Evolutionary conservation across 2,329 filamentous ascomycete genomes (phyloP).

Genomic region (Thielaviopsis punctulata): DNA sequence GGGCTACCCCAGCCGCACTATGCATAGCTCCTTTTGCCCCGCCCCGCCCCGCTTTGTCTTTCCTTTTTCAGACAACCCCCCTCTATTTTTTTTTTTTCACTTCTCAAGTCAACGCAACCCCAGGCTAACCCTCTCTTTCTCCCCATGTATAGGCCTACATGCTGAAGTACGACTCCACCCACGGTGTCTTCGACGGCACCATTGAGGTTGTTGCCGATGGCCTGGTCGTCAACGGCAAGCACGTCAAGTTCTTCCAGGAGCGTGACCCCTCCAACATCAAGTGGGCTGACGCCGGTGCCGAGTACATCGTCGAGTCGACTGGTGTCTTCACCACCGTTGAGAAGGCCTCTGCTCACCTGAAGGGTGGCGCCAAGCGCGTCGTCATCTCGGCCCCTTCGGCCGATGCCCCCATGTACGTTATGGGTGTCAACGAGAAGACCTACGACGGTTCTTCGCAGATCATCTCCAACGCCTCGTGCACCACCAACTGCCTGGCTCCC

Average conservation of each 20-base stretch:
- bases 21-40: slow-evolving; percentile 1
- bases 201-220: slow-evolving; percentile 54
- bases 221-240: slow-evolving; percentile 86
- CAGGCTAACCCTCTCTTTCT: slow-evolving; percentile 4
- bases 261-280: slow-evolving; percentile 58
- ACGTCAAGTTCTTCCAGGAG: slow-evolving; percentile 22
- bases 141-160: slow-evolving; percentile 62
- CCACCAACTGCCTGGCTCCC: slow-evolving; percentile 98
- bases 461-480: slow-evolving; percentile 99
- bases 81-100: background rate
- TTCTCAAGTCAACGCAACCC: background rate
- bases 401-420: slow-evolving; percentile 99
- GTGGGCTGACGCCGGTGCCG: slow-evolving; percentile 72
- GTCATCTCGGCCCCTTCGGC: slow-evolving; percentile 81
- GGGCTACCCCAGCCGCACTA: slow-evolving; percentile 2
- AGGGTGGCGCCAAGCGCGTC: slow-evolving; percentile 96
- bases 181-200: slow-evolving; percentile 90
- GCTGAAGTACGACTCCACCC: slow-evolving; percentile 98
- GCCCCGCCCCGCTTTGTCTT: slow-evolving; percentile 7
- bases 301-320: slow-evolving; percentile 51
- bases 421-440: slow-evolving; percentile 91
- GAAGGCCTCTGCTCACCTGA: slow-evolving; percentile 86
- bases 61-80: background rate
- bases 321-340: slow-evolving; percentile 86
- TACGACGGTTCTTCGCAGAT: slow-evolving; percentile 85